Conservation (phyloP, 1,284 basidiomycete genomes). For the Cyathus olla region DNA sequence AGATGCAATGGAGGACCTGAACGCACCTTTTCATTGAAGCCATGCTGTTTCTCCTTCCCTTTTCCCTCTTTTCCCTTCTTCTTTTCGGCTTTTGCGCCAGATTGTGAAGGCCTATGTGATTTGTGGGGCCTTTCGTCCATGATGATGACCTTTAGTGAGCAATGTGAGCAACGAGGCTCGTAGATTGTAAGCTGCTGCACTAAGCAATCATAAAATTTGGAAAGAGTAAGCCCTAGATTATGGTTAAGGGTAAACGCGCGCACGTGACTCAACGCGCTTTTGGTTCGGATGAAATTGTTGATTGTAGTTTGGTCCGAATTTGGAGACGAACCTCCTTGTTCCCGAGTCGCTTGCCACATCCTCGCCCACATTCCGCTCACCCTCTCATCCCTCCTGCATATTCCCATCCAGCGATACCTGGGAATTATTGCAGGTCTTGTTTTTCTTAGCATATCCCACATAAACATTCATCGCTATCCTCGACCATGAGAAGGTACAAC, state of each 20-base stretch:
- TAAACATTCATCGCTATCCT: too few relatives aligned
- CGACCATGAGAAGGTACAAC: too few relatives aligned
- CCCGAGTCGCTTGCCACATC: background rate
- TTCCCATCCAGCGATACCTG: constrained; percentile 3
- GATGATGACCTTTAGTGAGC: background rate
- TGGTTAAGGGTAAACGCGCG: background rate
- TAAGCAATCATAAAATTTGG: background rate
- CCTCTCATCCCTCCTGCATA: background rate
- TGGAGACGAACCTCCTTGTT: background rate
- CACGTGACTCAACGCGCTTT: constrained; percentile 2
- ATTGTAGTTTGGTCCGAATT: background rate
- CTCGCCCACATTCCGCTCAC: background rate
- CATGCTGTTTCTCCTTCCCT: constrained; percentile 77
- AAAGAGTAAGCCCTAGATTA: constrained; percentile 1
- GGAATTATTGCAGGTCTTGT: background rate
- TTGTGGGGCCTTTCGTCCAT: constrained; percentile 84
- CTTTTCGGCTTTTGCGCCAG: constrained; percentile 82
- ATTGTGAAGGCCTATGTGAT: constrained; percentile 78
- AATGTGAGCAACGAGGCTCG: too few relatives aligned
- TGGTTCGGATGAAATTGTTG: constrained; percentile 4
- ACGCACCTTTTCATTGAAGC: constrained; percentile 92
- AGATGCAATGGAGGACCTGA: background rate
- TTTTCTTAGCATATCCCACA: background rate
- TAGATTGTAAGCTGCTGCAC: background rate
- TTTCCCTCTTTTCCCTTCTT: constrained; percentile 71